Conservation (phyloP, 208 protist genomes). For the Wallacemonas sp. region DNA sequence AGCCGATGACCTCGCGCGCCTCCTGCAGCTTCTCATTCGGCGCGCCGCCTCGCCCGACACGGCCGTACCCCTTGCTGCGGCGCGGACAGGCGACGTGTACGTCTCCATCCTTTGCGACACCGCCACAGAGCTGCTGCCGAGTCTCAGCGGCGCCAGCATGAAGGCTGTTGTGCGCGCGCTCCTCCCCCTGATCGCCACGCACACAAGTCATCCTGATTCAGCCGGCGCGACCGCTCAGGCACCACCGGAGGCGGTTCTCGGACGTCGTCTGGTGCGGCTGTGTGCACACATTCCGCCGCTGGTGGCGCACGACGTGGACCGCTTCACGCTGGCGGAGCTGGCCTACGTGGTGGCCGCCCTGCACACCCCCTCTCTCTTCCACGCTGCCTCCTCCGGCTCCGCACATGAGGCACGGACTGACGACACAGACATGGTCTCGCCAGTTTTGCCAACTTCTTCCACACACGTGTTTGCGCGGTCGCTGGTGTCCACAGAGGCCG, state of each 20-base stretch:
- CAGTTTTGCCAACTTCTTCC: background rate
- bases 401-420: background rate
- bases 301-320: slow-evolving; percentile 39
- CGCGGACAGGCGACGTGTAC: background rate
- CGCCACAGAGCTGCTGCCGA: slow-evolving; percentile 34
- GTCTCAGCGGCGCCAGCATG: slow-evolving; percentile 12
- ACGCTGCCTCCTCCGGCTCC: background rate
- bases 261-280: slow-evolving; percentile 18
- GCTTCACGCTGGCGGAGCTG: slow-evolving; percentile 22
- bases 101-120: slow-evolving; percentile 6
- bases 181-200: slow-evolving; percentile 7
- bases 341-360: background rate
- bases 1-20: background rate
- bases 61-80: no score
- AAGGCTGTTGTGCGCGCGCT: slow-evolving; percentile 23
- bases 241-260: background rate
- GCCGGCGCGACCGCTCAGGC: no score
- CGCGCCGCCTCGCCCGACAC: no score
- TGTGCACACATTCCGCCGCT: slow-evolving; percentile 39
- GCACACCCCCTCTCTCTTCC: slow-evolving; percentile 4
- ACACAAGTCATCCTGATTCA: no score
- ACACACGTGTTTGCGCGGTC: slow-evolving; percentile 1
- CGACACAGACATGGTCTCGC: background rate
- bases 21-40: background rate
- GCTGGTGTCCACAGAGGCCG: slow-evolving; percentile 3